These are phyloP conservation scores for Ceratobasidium sp. DNA, from an alignment of 1,284 basidiomycete species.

Conservation along the genomic window DNA sequence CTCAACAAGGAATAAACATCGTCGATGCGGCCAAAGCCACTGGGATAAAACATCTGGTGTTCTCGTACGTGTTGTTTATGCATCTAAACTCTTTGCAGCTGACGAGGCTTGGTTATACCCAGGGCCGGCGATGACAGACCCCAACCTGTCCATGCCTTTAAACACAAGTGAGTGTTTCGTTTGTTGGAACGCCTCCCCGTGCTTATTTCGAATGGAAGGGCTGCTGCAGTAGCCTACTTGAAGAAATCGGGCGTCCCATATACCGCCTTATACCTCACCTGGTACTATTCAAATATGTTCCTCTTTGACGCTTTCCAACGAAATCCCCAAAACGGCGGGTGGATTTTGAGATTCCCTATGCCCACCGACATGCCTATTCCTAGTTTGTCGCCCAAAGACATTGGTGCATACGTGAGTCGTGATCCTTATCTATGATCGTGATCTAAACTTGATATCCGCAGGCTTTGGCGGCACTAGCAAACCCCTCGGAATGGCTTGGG, in stretches of 20 bases:
- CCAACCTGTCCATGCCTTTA: background rate
- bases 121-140: background rate
- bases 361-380: constrained; percentile 35
- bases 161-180: constrained; percentile 32
- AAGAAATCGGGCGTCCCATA: constrained; percentile 14
- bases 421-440: background rate
- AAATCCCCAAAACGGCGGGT: constrained; percentile 28
- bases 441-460: background rate
- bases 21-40: constrained; percentile 58
- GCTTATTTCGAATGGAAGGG: constrained; percentile 14
- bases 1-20: constrained; percentile 58
- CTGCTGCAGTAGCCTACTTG: constrained; percentile 15
- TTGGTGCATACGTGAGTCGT: constrained; percentile 38
- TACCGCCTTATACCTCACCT: constrained; percentile 16
- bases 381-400: constrained; percentile 29
- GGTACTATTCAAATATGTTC: constrained; percentile 30
- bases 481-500: constrained; percentile 30
- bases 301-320: constrained; percentile 20
- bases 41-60: constrained; percentile 57
- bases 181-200: background rate
- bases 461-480: constrained; percentile 19
- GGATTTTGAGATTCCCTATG: constrained; percentile 24
- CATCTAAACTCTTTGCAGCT: background rate
- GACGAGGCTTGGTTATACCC: background rate
- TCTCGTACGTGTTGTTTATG: constrained; percentile 13